Percentiles rank a stretch among this genome's conserved stretches.
These are phyloP conservation scores for Darksidea phi DNA, from an alignment of 495 filamentous ascomycete genomes.

Conservation along the genomic window DNA sequence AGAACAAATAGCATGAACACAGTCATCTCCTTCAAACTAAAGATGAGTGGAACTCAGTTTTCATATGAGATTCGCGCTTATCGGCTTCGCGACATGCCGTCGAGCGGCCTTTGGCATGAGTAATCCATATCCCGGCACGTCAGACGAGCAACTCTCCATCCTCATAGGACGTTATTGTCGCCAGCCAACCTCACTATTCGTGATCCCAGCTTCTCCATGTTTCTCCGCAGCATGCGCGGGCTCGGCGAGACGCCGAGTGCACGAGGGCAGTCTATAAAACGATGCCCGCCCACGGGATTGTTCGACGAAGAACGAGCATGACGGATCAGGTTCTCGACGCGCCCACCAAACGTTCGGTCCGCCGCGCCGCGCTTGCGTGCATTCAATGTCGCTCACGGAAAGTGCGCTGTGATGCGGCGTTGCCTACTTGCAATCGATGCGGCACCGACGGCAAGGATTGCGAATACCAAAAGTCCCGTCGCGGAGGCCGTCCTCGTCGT, in stretches of 20 bases:
- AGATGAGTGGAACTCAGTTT: no score
- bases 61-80: no score
- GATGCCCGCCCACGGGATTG: no score
- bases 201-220: background rate
- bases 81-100: no score
- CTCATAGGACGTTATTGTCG: background rate
- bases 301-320: no score
- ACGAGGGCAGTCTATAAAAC: background rate
- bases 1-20: no score
- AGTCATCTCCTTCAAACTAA: no score
- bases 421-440: slow-evolving; percentile 24
- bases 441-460: slow-evolving; percentile 11
- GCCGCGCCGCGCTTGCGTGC: slow-evolving; percentile 19
- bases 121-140: background rate
- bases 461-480: slow-evolving; percentile 28
- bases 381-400: slow-evolving; percentile 26
- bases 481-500: slow-evolving; percentile 24
- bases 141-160: background rate
- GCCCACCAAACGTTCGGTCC: slow-evolving; percentile 1
- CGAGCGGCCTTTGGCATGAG: background rate
- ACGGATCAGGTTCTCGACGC: no score
- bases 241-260: background rate
- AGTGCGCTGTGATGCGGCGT: slow-evolving; percentile 23
- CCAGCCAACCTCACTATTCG: background rate
- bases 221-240: background rate